These are phyloP conservation scores for Antitrichia curtipendula DNA, from an alignment of 225 moss, liverwort and hornwort genomes.

Conservation along the genomic window DNA sequence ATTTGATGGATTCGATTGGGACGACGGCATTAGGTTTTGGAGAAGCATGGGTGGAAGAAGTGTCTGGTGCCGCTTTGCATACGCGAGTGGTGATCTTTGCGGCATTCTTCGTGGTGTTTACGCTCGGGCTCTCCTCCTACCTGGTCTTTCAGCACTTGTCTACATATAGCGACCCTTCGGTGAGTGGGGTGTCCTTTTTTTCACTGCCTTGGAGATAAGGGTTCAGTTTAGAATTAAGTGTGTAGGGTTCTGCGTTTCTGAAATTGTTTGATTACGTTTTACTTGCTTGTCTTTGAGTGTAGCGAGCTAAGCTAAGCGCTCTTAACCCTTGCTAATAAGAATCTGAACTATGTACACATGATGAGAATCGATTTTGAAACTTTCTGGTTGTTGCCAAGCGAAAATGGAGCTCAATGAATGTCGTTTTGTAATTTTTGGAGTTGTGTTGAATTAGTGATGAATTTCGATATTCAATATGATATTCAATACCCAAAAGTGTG, in stretches of 20 bases:
- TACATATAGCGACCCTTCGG: constrained; percentile 56
- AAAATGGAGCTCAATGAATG: not conserved
- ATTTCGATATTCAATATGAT: not conserved
- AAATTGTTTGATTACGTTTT: not conserved
- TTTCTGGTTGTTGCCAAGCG: not conserved
- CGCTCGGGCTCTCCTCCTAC: constrained; percentile 55
- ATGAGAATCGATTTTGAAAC: not conserved
- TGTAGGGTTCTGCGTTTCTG: not conserved
- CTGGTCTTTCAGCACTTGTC: constrained; percentile 81
- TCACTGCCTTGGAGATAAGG: too few species aligned
- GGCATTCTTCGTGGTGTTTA: constrained; percentile 40
- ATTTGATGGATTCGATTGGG: not conserved
- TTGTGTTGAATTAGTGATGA: not conserved
- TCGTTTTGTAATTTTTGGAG: not conserved
- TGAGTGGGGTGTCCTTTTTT: not conserved
- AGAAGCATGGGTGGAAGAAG: not conserved
- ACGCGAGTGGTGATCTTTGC: constrained; percentile 61
- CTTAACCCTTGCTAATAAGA: not conserved
- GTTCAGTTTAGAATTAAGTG: not conserved
- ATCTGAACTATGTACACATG: too few species aligned
- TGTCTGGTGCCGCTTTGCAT: constrained; percentile 7
- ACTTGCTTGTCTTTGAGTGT: not conserved
- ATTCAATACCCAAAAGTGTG: not conserved
- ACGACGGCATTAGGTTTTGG: not conserved
- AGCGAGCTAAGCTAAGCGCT: too few species aligned